Conservation (phyloP, 352 stramenopile genomes). For the Thalassiosira ordinaria region DNA sequence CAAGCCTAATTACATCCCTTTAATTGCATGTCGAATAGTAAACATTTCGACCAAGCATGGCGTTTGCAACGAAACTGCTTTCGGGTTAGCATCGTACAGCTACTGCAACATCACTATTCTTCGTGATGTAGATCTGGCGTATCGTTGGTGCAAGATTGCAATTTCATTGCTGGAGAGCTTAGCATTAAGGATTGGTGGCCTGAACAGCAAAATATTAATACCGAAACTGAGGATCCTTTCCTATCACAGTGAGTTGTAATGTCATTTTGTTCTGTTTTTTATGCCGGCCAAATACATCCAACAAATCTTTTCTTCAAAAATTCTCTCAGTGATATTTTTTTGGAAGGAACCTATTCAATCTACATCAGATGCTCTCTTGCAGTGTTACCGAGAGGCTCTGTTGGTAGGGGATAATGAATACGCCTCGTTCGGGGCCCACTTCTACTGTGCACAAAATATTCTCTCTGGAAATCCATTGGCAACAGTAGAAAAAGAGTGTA, state of each 20-base stretch:
- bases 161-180: not conserved
- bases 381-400: slow-evolving; percentile 12
- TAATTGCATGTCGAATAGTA: not conserved
- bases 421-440: not conserved
- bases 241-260: no score
- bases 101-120: not conserved
- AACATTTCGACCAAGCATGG: not conserved
- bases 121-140: slow-evolving; percentile 27
- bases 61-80: not conserved
- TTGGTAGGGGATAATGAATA: slow-evolving; percentile 28
- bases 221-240: no score
- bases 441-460: slow-evolving; percentile 10
- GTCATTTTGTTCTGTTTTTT: no score
- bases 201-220: no score
- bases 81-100: not conserved
- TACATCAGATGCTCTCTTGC: not conserved
- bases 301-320: not conserved
- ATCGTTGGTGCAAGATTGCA: slow-evolving; percentile 12
- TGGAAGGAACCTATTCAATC: slow-evolving; percentile 43
- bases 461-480: slow-evolving; percentile 18
- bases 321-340: not conserved
- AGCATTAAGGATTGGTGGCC: no score
- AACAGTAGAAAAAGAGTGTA: slow-evolving; percentile 3
- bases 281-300: no score
- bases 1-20: not conserved